These are phyloP conservation scores for Hypoxylon sp. DNA, from an alignment of 2,329 filamentous ascomycete species.

Conservation along the genomic window DNA sequence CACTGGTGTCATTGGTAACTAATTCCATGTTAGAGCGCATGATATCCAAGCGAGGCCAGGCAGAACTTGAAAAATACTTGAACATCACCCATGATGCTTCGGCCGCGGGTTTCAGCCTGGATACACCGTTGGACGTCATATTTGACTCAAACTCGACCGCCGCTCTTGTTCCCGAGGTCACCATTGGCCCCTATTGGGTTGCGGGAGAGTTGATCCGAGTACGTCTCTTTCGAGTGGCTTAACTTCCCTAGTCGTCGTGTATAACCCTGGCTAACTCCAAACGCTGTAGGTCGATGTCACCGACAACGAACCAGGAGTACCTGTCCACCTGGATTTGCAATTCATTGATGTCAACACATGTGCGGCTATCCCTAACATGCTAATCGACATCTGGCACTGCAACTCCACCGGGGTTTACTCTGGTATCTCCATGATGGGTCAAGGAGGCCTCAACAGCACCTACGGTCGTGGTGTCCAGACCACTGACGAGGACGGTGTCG, in stretches of 20 bases:
- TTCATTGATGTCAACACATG: constrained; percentile 58
- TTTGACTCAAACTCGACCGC: constrained; percentile 52
- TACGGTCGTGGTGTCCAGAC: constrained; percentile 55
- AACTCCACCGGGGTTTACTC: constrained; percentile 60
- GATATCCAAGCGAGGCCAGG: constrained; percentile 50
- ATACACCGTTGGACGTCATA: constrained; percentile 56
- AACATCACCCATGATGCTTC: constrained; percentile 48
- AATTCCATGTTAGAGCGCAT: constrained; percentile 42
- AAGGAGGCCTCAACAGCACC: constrained; percentile 53
- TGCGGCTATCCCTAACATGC: constrained; percentile 54
- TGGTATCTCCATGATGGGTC: constrained; percentile 50
- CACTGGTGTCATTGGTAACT: background rate
- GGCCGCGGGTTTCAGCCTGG: constrained; percentile 54
- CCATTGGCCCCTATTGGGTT: constrained; percentile 55
- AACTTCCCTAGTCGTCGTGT: background rate
- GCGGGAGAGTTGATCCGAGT: constrained; percentile 56
- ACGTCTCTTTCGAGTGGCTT: constrained; percentile 7
- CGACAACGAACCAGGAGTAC: constrained; percentile 57
- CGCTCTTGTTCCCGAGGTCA: constrained; percentile 52
- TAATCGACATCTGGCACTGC: constrained; percentile 58
- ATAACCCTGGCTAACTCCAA: constrained; percentile 12
- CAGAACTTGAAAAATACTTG: constrained; percentile 50
- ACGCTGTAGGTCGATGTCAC: constrained; percentile 54
- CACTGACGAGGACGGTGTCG: constrained; percentile 56
- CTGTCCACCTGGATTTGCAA: constrained; percentile 59